phyloP scores from a whole-genome alignment of 805 yeast species.

The Ogataea degrootiae region DNA sequence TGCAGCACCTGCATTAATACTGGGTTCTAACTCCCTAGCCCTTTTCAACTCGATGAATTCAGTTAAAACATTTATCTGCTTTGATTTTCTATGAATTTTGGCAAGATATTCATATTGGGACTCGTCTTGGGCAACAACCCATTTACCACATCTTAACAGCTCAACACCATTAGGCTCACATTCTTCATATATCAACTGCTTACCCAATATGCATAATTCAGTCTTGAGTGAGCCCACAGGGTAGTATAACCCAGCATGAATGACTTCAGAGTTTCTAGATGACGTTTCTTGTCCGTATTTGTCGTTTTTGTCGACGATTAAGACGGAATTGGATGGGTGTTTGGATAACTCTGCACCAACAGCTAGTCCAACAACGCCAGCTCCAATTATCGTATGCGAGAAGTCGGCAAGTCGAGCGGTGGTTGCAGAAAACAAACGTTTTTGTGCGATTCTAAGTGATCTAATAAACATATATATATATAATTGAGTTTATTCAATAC shows the following conservation, averaged over 20 bases:
- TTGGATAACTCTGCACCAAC: constrained; percentile 65
- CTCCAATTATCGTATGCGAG: constrained; percentile 52
- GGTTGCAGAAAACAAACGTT: constrained; percentile 1
- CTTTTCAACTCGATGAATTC: constrained; percentile 43
- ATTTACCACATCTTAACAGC: constrained; percentile 67
- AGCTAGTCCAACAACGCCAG: constrained; percentile 81
- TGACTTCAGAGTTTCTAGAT: constrained; percentile 87
- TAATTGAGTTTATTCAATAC: too few species aligned
- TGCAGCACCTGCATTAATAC: constrained; percentile 57
- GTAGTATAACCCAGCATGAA: constrained; percentile 86
- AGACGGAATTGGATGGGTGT: constrained; percentile 41
- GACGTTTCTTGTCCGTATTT: constrained; percentile 76
- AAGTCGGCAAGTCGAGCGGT: constrained; percentile 2
- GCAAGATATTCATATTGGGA: constrained; percentile 56
- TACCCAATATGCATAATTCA: constrained; percentile 70
- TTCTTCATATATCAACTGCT: constrained; percentile 55
- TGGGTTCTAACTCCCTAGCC: constrained; percentile 56
- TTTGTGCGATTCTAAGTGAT: background rate
- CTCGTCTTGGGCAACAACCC: constrained; percentile 81
- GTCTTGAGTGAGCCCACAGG: constrained; percentile 67
- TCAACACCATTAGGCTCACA: constrained; percentile 46
- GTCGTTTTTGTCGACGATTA: constrained; percentile 65
- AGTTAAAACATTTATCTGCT: constrained; percentile 52
- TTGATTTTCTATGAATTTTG: constrained; percentile 45
- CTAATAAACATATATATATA: background rate